Conservation (phyloP, 345 rosid species). For the Euphorbia peplus region DNA sequence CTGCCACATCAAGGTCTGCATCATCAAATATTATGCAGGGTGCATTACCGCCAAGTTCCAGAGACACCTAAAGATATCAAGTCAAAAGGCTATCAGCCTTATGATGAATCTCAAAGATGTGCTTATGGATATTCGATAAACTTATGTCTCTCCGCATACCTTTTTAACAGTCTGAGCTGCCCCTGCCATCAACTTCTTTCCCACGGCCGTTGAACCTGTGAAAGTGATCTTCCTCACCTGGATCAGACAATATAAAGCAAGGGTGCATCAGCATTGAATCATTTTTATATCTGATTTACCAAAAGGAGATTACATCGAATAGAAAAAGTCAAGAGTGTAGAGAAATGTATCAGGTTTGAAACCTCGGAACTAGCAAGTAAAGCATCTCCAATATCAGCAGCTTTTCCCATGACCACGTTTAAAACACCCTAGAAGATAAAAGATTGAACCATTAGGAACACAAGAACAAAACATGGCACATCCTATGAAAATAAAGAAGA, state of each 20-base stretch:
- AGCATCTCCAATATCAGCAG: conserved; percentile 85
- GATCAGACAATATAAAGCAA: conserved; percentile 24
- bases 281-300: conserved; percentile 1
- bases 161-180: conserved; percentile 91
- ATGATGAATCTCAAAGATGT: conserved; percentile 5
- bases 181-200: conserved; percentile 96
- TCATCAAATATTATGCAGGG: conserved; percentile 97
- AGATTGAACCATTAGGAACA: conserved; percentile 13
- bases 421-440: conserved; percentile 57
- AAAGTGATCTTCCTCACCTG: conserved; percentile 94
- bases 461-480: not conserved
- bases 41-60: conserved; percentile 98
- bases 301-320: conserved; percentile 11
- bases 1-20: conserved; percentile 89
- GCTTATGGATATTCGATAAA: not conserved
- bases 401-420: conserved; percentile 86
- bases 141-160: conserved; percentile 39
- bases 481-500: not conserved
- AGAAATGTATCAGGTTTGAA: conserved; percentile 11
- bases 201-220: conserved; percentile 96
- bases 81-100: conserved; percentile 19
- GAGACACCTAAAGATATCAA: conserved; percentile 52
- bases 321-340: conserved; percentile 5
- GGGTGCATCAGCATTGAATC: not conserved
- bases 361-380: conserved; percentile 79